phyloP scores from a whole-genome alignment of 2,329 filamentous ascomycete species.

The Beauveria asiatica region DNA sequence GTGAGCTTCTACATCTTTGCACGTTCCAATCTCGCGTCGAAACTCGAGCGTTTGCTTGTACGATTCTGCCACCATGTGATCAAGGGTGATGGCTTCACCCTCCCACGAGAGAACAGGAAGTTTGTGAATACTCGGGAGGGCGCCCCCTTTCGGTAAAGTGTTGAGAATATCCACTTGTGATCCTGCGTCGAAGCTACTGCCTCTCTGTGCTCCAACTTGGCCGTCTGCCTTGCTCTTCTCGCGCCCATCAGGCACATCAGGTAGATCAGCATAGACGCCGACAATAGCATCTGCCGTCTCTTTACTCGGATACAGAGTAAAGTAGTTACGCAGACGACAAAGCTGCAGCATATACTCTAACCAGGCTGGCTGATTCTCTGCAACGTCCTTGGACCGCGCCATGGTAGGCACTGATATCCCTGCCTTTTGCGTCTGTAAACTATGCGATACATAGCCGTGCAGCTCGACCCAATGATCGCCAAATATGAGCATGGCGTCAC shows the following conservation, averaged over 20 bases:
- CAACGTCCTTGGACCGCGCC: conserved; percentile 49
- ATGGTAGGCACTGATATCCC: conserved; percentile 29
- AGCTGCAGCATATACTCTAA: conserved; percentile 71
- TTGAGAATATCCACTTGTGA: conserved; percentile 38
- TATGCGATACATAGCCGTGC: conserved; percentile 66
- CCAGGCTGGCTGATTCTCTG: conserved; percentile 64
- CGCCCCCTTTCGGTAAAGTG: conserved; percentile 35
- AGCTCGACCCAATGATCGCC: conserved; percentile 82
- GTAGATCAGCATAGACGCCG: conserved; percentile 71
- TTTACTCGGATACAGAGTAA: conserved; percentile 67
- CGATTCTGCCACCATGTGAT: conserved; percentile 35
- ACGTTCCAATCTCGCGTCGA: conserved; percentile 58
- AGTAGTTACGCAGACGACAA: conserved; percentile 67
- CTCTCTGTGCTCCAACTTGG: conserved; percentile 23
- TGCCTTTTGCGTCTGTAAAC: conserved; percentile 39
- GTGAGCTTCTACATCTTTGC: conserved; percentile 30
- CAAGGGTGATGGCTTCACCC: conserved; percentile 38
- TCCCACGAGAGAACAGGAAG: conserved; percentile 58
- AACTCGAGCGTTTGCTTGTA: conserved; percentile 50
- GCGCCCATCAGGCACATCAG: conserved; percentile 63
- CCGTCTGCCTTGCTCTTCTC: conserved; percentile 16
- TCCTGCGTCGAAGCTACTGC: conserved; percentile 32
- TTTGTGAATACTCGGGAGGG: conserved; percentile 34
- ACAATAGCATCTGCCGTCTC: conserved; percentile 47
- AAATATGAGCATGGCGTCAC: conserved; percentile 73